phyloP scores from a whole-genome alignment of 2,329 filamentous ascomycete species.

The Colletotrichum lentis region DNA sequence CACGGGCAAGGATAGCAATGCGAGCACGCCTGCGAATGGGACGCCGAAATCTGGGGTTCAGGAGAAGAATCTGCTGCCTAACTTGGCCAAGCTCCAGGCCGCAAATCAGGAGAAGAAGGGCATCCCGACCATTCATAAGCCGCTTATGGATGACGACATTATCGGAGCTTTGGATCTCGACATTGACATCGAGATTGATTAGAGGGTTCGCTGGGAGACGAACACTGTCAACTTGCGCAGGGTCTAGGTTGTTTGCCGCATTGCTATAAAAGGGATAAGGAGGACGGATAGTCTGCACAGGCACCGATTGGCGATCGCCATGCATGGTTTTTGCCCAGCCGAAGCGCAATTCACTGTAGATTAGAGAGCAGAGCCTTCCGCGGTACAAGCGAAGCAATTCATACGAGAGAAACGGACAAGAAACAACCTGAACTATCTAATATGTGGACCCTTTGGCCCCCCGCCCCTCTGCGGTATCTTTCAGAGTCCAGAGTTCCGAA shows the following conservation, averaged over 20 bases:
- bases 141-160: slow-evolving; percentile 89
- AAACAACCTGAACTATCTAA: not conserved
- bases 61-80: slow-evolving; percentile 57
- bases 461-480: not conserved
- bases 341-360: slow-evolving; percentile 24
- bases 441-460: not conserved
- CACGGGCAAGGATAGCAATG: slow-evolving; percentile 54
- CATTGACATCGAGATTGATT: slow-evolving; percentile 86
- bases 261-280: slow-evolving; percentile 11
- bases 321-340: not conserved
- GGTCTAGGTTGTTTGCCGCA: not conserved
- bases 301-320: not conserved
- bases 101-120: slow-evolving; percentile 66
- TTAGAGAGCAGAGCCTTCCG: not conserved
- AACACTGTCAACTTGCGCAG: no score
- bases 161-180: slow-evolving; percentile 89
- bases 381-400: slow-evolving; percentile 24
- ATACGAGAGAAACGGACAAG: not conserved
- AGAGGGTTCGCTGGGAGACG: not conserved
- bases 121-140: slow-evolving; percentile 75
- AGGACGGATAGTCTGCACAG: not conserved
- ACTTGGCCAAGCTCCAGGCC: slow-evolving; percentile 62
- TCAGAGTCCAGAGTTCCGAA: not conserved
- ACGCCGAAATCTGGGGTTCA: slow-evolving; percentile 59
- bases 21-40: slow-evolving; percentile 60